Evolutionary conservation across 2,329 filamentous ascomycete genomes (phyloP).

Genomic region (Aspergillus jensenii): DNA sequence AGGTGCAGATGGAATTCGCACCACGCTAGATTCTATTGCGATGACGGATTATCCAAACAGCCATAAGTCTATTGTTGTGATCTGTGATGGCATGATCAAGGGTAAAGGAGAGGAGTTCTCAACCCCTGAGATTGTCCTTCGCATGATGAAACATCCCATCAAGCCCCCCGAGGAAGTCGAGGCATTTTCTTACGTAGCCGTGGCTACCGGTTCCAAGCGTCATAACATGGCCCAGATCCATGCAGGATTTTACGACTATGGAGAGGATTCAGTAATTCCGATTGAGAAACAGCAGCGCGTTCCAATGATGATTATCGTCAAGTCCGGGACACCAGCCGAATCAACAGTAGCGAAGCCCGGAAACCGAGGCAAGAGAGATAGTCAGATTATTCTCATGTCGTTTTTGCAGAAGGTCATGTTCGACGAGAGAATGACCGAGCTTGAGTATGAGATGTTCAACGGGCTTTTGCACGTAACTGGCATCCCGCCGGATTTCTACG

Average conservation of each 20-base stretch:
- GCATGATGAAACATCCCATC: constrained; percentile 93
- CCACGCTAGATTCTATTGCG: constrained; percentile 91
- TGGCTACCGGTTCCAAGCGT: constrained; percentile 90
- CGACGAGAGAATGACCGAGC: constrained; percentile 98
- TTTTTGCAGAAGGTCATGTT: constrained; percentile 99
- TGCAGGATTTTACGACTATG: constrained; percentile 97
- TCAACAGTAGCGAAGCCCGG: constrained; percentile 79
- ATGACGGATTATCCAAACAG: constrained; percentile 99
- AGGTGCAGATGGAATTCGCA: constrained; percentile 86
- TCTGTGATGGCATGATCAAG: constrained; percentile 97
- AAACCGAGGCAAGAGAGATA: constrained; percentile 97
- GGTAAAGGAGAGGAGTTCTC: constrained; percentile 83
- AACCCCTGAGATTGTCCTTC: constrained; percentile 84
- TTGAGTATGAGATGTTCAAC: constrained; percentile 99
- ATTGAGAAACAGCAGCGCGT: constrained; percentile 90
- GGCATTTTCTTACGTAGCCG: constrained; percentile 92
- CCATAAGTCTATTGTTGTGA: constrained; percentile 93
- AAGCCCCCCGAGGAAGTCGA: constrained; percentile 78
- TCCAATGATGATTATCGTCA: constrained; percentile 95
- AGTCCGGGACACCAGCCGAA: constrained; percentile 92
- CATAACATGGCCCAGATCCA: constrained; percentile 99
- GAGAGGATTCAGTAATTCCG: constrained; percentile 74
- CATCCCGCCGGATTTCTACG: constrained; percentile 97
- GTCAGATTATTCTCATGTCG: constrained; percentile 98
- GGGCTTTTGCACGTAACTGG: constrained; percentile 98